Base-by-base conservation (phyloP, 371 early-diverging fungal genomes). In the Lichtheimia corymbifera region DNA sequence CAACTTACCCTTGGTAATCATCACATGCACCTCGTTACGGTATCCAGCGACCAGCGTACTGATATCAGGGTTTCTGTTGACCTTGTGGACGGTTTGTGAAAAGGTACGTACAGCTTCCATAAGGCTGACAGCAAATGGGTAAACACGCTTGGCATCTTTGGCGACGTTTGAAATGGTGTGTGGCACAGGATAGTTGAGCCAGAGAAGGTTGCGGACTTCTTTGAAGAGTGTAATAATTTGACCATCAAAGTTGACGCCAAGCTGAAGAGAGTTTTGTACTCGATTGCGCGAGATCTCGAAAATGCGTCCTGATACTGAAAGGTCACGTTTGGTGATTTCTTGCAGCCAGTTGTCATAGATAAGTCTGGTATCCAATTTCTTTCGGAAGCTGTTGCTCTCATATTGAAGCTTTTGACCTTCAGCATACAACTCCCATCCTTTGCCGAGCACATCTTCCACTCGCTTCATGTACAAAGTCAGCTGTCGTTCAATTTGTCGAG, bases 401-500 rank as follows among this genome's bases (percentile, higher is more conserved):
- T 76, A 83, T 58, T 93, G 88, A 11, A 99, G 84, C 65, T 94
- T 91, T 71, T 95, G 94, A 24, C 99, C 99, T 72, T 98, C 99
- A 4, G 94, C 92, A 64, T 98, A 97, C 40, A 91, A 82, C 76
- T 95, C 95, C 98, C 97, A 99, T 20, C 97, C 98, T 64, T 92
- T 90, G 51, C 99, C 99, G 20, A 99, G 84, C 24, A 99, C 97
- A 75, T 94, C 95, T 72, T 98, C 98, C 11, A 99, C 97, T 50
- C 97, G 92, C 51, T 90, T 91, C 97, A 99, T 97, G 79, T 96
- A 96, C 41, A 91, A 73, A 28, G 91, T 89, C 12, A 99, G 85
- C 78, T 98, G 98, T 44, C 93, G 91, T 67, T 99, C 99, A 67
- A 99, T 96, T 75, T 97, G 96, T 53, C 91, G 88, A n/a, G 94